phyloP scores from a whole-genome alignment of 495 filamentous ascomycete species.

The Podospora didyma region DNA sequence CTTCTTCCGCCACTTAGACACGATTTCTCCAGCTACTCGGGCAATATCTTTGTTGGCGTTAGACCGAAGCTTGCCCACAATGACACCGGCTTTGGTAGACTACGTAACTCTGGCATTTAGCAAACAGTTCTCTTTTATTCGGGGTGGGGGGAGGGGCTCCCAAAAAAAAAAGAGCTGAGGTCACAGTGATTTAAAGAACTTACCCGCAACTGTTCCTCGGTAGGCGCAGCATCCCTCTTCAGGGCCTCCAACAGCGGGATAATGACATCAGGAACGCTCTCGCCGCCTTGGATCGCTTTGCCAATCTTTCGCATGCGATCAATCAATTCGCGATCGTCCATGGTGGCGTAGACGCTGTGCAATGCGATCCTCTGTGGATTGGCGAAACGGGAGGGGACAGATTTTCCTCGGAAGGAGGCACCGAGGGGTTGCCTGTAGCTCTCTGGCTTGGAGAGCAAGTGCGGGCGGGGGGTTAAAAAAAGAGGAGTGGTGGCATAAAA shows the following conservation, averaged over 20 bases:
- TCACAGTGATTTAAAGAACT: constrained; percentile 21
- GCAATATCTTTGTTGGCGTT: constrained; percentile 75
- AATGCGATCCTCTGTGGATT: neutral
- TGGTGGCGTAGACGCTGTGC: constrained; percentile 27
- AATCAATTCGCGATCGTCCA: constrained; percentile 81
- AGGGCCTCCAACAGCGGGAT: constrained; percentile 69
- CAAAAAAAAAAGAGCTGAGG: neutral
- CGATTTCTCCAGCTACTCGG: constrained; percentile 70
- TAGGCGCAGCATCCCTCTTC: constrained; percentile 71
- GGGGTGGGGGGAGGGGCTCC: neutral
- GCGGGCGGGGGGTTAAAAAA: too few species aligned
- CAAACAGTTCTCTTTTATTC: neutral
- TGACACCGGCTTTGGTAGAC: constrained; percentile 85
- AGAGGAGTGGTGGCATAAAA: too few species aligned
- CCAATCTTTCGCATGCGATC: constrained; percentile 65
- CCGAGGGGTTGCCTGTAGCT: too few species aligned
- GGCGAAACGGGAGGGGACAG: neutral
- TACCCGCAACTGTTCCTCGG: constrained; percentile 78
- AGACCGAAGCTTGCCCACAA: constrained; percentile 76
- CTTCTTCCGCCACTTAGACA: constrained; percentile 80
- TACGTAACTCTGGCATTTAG: too few species aligned
- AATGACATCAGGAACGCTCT: constrained; percentile 58
- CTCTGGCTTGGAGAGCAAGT: too few species aligned
- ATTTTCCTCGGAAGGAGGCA: too few species aligned
- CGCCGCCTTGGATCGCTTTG: constrained; percentile 66